Evolutionary conservation across 169 alveolate species (phyloP), one percentile per base, ranked within the genome.

Genomic region (Plasmodium adleri): DNA sequence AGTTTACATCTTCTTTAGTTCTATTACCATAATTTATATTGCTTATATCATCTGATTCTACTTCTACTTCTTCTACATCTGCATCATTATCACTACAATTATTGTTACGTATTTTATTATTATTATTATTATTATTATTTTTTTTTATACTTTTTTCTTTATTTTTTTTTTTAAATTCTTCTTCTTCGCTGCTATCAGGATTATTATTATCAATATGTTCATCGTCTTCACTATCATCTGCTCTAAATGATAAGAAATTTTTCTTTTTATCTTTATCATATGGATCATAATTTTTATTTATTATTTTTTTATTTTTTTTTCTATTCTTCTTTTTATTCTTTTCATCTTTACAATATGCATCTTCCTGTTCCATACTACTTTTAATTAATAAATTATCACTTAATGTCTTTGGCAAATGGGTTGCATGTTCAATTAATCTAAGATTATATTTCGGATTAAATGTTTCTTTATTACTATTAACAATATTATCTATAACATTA

Each of bases 401-500:
- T 26, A 83, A 70, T 0, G 91, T 83, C 68, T 83, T 83, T 1
- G 91, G 91, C 1, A 83, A 39, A 83, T 83, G 70, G 7, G 91
- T 83, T 2, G 95, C 93, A 71, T 91, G 94, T 70, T 93, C 96
- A 43, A 93, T 88, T 54, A 93, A 68, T 39, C 93, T 72, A 45
- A 93, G 71, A 75, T 93, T 88, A 74, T 78, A 66, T 64, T 87
- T 93, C 0, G 96, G 96, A 76, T 93, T 59, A 62, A 71, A 71
- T 0, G 66, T 72, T 64, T 86, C 92, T 62, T 58, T 83, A n/a
- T 71, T 47, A 47, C 63, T 71, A 60, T 72, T 76, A 47, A 86
- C 88, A 24, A 86, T 71, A 24, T 67, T 86, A 13, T 86, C 87
- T n/a, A 86, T 86, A 28, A 71, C 74, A 45, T 54, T 70, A 47